Base-by-base conservation (phyloP, 495 filamentous ascomycete species). In the Podospora bellae-mahoneyi region DNA sequence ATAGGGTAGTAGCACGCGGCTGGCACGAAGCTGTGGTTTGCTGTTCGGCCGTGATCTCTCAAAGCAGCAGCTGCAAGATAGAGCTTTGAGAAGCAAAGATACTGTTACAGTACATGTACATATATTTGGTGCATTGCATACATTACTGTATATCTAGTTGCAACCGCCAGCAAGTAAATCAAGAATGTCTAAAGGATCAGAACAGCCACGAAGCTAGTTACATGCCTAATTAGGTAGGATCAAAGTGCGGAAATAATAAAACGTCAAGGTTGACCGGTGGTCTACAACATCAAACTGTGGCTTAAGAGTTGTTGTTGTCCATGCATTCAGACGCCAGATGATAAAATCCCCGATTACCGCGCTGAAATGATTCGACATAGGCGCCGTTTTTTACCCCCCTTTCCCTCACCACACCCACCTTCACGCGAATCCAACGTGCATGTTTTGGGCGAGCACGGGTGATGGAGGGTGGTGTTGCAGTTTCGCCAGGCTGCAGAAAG, bases 331-430 rank as follows among this genome's bases (percentile, higher is more conserved):
- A 58, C 1, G 55, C n/a, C 39, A 48, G 39, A 48, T 48, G 39
- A 58, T 7, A 20, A 58, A 58, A 58, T 20, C 23, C 55, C 55
- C 55, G 55, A 58, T 26, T 58, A 26, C 55, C 55, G 55, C 55
- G 55, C 55, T 58, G 26, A 58, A 23, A 19, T 26, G 39, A 48
- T 48, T 48, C 39, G 39, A 48, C 39, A 10, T 48, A 48, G 39
- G 39, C 39, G 39, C 39, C 39, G 39, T 48, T 32, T 32, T 48
- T 18, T 48, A 18, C 39, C 13, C 39, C 39, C 39, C 13, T 10
- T 48, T 0, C 3, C 30, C 30, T 4, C 30, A 5, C 30, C 30
- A 23, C 30, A 4, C 30, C 39, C 39, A 5, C 39, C 39, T 16
- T 10, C 30, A 32, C 30, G 6, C 30, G 23, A 23, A 23, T 48